Evolutionary conservation across 257 asterid genomes (phyloP).

Genomic region (Lycium ferocissimum): DNA sequence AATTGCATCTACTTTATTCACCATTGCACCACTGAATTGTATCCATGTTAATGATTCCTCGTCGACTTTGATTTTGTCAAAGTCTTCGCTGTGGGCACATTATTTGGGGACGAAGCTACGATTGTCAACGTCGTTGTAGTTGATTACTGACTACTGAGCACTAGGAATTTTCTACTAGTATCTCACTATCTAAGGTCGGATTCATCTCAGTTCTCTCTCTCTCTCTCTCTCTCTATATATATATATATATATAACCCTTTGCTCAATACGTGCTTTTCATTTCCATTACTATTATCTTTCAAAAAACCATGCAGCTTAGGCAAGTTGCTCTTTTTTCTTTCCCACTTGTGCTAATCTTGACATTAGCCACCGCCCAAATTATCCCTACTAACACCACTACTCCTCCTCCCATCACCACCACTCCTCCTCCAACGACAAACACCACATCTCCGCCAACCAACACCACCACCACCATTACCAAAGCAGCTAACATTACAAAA

Average conservation of each 20-base stretch:
- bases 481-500: conserved; percentile 44
- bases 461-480: conserved; percentile 29
- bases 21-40: background rate
- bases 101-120: background rate
- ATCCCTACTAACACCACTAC: background rate
- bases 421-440: conserved; percentile 32
- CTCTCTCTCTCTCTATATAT: no score
- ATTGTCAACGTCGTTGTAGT: background rate
- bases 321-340: background rate
- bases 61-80: background rate
- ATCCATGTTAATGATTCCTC: background rate
- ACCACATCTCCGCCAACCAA: background rate
- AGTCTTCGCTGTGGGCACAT: background rate
- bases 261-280: background rate
- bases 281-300: background rate
- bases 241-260: background rate
- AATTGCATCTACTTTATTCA: background rate
- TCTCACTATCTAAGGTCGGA: background rate
- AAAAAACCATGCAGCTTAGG: background rate
- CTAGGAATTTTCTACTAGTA: background rate
- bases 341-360: conserved; percentile 28
- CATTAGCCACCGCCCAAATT: conserved; percentile 40
- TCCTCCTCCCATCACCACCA: background rate
- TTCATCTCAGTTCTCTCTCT: background rate
- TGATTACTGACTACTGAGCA: no score